Conservation (phyloP, 2,329 filamentous ascomycete genomes). For the Penicillium sp. region DNA sequence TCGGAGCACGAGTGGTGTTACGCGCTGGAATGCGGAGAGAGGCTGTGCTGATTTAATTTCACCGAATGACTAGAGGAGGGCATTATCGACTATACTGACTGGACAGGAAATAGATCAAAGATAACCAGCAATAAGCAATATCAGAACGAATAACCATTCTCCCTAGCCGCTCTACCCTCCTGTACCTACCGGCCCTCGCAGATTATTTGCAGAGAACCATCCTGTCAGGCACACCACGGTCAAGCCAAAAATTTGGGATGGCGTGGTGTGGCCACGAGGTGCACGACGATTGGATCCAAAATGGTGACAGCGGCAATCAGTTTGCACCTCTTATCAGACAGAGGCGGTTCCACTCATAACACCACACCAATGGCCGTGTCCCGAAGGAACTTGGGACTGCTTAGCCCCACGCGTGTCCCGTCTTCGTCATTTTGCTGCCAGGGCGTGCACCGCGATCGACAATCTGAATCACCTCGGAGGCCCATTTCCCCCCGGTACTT, state of each 20-base stretch:
- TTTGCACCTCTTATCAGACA: constrained; percentile 22
- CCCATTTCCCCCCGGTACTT: constrained; percentile 7
- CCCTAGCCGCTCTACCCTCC: neutral
- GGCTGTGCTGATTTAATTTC: constrained; percentile 3
- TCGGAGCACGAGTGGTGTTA: constrained; percentile 9
- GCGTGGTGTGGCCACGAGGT: constrained; percentile 23
- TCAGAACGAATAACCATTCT: neutral
- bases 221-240: neutral
- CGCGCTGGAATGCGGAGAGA: constrained; percentile 20
- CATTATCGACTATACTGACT: neutral
- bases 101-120: too few relatives aligned
- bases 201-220: neutral
- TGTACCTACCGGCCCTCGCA: neutral
- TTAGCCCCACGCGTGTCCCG: constrained; percentile 18
- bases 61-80: neutral
- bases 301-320: constrained; percentile 27
- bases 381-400: constrained; percentile 6
- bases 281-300: constrained; percentile 18
- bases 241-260: neutral
- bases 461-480: constrained; percentile 13
- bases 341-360: neutral
- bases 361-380: constrained; percentile 5
- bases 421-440: constrained; percentile 20
- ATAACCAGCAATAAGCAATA: neutral
- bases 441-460: constrained; percentile 16